Conservation (phyloP, 2,329 filamentous ascomycete species). For the Nothophoma quercina region DNA sequence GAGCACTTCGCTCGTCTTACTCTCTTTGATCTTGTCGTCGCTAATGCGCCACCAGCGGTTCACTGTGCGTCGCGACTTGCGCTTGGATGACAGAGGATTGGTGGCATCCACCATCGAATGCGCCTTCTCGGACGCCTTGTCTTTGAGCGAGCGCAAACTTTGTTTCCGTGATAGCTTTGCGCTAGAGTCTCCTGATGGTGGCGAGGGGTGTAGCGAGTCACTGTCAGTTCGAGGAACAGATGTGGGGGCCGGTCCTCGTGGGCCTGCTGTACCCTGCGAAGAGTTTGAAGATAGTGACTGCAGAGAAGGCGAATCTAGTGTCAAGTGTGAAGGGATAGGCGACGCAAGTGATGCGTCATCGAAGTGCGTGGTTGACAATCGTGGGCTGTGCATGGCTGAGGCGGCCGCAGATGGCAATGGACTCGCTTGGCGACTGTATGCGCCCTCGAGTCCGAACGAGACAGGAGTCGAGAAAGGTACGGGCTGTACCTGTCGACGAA, state of each 20-base stretch:
- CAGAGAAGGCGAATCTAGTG: constrained; percentile 41
- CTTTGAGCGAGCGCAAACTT: constrained; percentile 42
- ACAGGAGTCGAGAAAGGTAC: constrained; percentile 84
- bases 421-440: constrained; percentile 70
- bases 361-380: constrained; percentile 48
- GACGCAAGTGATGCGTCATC: constrained; percentile 31
- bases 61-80: constrained; percentile 64
- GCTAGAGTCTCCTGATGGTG: constrained; percentile 23
- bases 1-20: constrained; percentile 88
- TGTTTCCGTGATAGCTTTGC: constrained; percentile 34
- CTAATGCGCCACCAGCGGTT: constrained; percentile 98
- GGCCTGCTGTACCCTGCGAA: constrained; percentile 29
- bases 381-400: constrained; percentile 55
- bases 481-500: constrained; percentile 82
- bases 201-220: constrained; percentile 27
- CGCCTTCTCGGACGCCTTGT: constrained; percentile 40
- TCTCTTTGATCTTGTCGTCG: constrained; percentile 94
- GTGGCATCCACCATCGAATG: constrained; percentile 57
- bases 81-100: constrained; percentile 56
- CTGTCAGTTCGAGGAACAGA: constrained; percentile 43
- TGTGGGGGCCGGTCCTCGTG: constrained; percentile 38
- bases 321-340: constrained; percentile 31
- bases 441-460: constrained; percentile 76
- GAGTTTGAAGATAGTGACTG: constrained; percentile 46
- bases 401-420: constrained; percentile 54